These are phyloP conservation scores for Aspergillus sp. DNA, from an alignment of 2,329 filamentous ascomycete species.

Conservation along the genomic window DNA sequence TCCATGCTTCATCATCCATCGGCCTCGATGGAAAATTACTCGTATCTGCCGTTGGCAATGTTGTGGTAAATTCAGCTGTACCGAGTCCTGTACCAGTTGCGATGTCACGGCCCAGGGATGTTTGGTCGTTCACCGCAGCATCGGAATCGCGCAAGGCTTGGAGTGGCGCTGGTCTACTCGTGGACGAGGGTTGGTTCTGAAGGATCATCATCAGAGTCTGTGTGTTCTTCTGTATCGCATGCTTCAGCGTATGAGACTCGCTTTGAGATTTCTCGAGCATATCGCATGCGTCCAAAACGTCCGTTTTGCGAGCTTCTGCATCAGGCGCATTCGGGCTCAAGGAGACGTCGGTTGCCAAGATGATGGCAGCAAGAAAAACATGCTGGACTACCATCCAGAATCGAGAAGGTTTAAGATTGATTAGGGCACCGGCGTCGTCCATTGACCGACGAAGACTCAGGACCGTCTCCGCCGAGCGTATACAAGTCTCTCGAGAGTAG, in stretches of 20 bases:
- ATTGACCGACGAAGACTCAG: constrained; percentile 2
- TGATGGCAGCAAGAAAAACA: constrained; percentile 22
- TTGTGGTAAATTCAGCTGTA: too few relatives aligned
- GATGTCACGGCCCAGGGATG: too few relatives aligned
- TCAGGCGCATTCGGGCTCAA: constrained; percentile 18
- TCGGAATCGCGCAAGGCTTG: too few relatives aligned
- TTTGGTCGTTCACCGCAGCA: too few relatives aligned
- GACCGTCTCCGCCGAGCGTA: constrained; percentile 5
- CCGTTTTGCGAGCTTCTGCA: constrained; percentile 11
- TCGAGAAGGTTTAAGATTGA: constrained; percentile 15
- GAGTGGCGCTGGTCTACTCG: neutral
- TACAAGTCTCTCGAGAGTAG: neutral
- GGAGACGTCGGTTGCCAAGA: constrained; percentile 23
- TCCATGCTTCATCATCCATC: too few relatives aligned
- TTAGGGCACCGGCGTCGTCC: constrained; percentile 2
- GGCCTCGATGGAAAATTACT: too few relatives aligned
- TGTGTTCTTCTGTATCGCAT: constrained; percentile 4
- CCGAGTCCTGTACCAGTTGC: too few relatives aligned
- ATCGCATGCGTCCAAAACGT: constrained; percentile 4
- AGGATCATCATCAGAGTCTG: constrained; percentile 3
- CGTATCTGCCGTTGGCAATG: too few relatives aligned
- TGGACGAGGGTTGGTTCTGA: constrained; percentile 1
- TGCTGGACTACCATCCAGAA: constrained; percentile 23
- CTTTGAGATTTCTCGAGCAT: constrained; percentile 5
- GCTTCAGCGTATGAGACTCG: neutral